phyloP scores from a whole-genome alignment of 345 rosid species.

The Salix udensis region DNA sequence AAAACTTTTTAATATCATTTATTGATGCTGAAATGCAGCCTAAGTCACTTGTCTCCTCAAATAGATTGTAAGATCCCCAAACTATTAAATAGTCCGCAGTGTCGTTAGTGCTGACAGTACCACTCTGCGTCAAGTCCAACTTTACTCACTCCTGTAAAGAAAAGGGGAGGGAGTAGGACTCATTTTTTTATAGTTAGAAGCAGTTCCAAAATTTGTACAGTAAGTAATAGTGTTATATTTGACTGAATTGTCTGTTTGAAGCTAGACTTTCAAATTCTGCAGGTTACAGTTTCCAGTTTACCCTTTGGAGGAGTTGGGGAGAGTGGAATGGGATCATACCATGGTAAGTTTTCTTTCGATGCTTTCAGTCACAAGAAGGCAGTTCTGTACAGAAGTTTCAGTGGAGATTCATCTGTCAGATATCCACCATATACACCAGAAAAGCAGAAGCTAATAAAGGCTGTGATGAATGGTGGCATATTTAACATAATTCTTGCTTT shows the following conservation, averaged over 20 bases:
- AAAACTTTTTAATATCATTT: too few species aligned
- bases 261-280: constrained; percentile 16
- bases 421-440: constrained; percentile 70
- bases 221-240: neutral
- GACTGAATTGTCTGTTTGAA: neutral
- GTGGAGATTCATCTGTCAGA: constrained; percentile 54
- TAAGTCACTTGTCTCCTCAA: neutral
- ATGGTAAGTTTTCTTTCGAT: constrained; percentile 81
- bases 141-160: neutral
- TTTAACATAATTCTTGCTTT: constrained; percentile 47
- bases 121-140: neutral
- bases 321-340: constrained; percentile 86
- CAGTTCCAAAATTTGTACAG: neutral
- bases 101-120: neutral
- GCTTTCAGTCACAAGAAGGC: constrained; percentile 89
- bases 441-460: constrained; percentile 51
- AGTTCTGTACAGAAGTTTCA: constrained; percentile 58
- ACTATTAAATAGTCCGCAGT: neutral
- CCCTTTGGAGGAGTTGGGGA: constrained; percentile 97
- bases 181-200: neutral
- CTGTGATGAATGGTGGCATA: constrained; percentile 45
- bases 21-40: neutral
- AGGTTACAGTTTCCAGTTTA: constrained; percentile 51
- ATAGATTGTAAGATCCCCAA: neutral
- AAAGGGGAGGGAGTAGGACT: neutral